These are phyloP conservation scores for Coniochaeta ligniaria DNA, from an alignment of 2,329 filamentous ascomycete species.

Conservation along the genomic window DNA sequence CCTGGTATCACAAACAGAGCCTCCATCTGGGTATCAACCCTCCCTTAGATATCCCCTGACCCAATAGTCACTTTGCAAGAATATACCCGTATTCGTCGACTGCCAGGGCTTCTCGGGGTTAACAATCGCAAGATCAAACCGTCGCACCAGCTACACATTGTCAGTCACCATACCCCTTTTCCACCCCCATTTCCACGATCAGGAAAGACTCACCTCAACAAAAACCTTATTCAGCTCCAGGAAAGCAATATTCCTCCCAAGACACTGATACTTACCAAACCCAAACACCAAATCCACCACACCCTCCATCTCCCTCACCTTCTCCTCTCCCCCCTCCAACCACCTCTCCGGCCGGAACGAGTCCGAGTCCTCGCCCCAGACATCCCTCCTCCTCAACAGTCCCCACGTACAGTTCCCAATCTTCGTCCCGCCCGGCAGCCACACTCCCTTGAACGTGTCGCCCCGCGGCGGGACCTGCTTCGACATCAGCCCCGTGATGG, in stretches of 20 bases:
- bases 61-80: not conserved
- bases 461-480: conserved; percentile 9
- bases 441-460: conserved; percentile 9
- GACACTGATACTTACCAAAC: conserved; percentile 20
- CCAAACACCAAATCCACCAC: conserved; percentile 20
- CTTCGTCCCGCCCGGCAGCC: conserved; percentile 10
- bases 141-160: conserved; percentile 5
- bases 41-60: conserved; percentile 1
- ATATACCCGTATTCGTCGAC: not conserved
- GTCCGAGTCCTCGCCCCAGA: conserved; percentile 26
- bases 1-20: not conserved
- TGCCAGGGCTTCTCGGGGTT: conserved; percentile 7
- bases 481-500: conserved; percentile 10
- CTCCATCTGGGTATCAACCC: not conserved
- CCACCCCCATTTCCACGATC: not conserved
- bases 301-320: conserved; percentile 11
- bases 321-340: conserved; percentile 20
- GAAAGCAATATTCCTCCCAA: conserved; percentile 21
- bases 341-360: conserved; percentile 37
- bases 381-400: conserved; percentile 6
- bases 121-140: conserved; percentile 8
- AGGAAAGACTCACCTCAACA: conserved; percentile 14
- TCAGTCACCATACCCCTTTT: not conserved
- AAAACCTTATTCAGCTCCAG: conserved; percentile 22
- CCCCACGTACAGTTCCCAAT: conserved; percentile 7